phyloP scores from a whole-genome alignment of 495 filamentous ascomycete genomes.

The Polyplosphaeria fusca region DNA sequence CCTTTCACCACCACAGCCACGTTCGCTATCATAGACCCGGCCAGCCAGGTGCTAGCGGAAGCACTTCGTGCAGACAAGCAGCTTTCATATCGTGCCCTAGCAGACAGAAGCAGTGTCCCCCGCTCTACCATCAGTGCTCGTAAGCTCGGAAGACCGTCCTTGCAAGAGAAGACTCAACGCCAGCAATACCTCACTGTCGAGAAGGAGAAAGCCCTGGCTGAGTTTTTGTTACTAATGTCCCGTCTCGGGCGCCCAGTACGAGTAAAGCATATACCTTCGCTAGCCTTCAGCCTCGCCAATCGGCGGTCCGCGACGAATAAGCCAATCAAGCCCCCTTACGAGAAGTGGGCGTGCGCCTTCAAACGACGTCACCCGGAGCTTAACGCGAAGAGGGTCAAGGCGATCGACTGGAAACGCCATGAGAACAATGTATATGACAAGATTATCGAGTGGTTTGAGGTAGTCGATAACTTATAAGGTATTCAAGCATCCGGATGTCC shows the following conservation, averaged over 20 bases:
- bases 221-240: constrained; percentile 1
- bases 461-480: constrained; percentile 14
- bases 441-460: constrained; percentile 39
- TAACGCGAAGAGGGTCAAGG: constrained; percentile 20
- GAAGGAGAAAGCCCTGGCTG: neutral
- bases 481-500: constrained; percentile 34
- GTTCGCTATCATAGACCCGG: no score
- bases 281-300: neutral
- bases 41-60: neutral
- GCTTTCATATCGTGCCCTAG: neutral
- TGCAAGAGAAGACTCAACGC: neutral
- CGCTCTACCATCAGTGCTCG: neutral
- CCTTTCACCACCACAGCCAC: no score
- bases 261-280: neutral
- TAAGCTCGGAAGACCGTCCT: neutral
- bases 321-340: constrained; percentile 2
- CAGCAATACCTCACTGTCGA: neutral
- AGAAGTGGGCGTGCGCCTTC: constrained; percentile 14
- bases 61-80: neutral
- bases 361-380: constrained; percentile 21
- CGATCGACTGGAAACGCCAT: constrained; percentile 28
- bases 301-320: neutral
- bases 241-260: neutral
- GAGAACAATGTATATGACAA: constrained; percentile 40
- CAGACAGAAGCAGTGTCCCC: neutral